Evolutionary conservation across 2,329 filamentous ascomycete genomes (phyloP).

Genomic region (Epichloe glyceriae): DNA sequence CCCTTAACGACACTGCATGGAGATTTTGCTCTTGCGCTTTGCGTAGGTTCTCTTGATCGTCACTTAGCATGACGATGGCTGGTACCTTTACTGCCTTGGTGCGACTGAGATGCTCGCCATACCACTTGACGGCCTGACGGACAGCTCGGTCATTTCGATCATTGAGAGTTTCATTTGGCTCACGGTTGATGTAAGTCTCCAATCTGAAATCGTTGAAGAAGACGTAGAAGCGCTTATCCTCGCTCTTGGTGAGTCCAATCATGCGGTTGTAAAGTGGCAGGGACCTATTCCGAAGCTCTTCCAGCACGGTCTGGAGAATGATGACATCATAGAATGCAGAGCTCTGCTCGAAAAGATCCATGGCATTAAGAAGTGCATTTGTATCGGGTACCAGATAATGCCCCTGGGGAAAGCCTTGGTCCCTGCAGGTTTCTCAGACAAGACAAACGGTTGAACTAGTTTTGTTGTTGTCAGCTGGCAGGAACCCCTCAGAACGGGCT

Average conservation of each 20-base stretch:
- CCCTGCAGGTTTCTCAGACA: conserved; percentile 77
- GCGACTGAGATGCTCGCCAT: conserved; percentile 63
- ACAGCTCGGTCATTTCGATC: conserved; percentile 93
- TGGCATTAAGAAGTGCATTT: conserved; percentile 86
- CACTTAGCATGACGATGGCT: conserved; percentile 81
- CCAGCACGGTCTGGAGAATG: conserved; percentile 87
- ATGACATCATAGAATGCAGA: conserved; percentile 94
- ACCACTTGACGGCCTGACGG: conserved; percentile 78
- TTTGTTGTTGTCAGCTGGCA: background rate
- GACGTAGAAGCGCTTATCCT: conserved; percentile 94
- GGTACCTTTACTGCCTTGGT: conserved; percentile 52
- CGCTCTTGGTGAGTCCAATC: conserved; percentile 80
- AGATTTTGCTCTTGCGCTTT: conserved; percentile 69
- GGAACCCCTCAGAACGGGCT: no score
- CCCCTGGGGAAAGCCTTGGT: conserved; percentile 73
- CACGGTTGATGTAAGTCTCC: conserved; percentile 73
- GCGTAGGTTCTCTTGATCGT: conserved; percentile 75
- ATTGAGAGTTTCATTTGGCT: conserved; percentile 76
- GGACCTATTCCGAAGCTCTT: conserved; percentile 89
- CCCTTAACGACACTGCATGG: conserved; percentile 51
- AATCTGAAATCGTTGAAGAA: conserved; percentile 98
- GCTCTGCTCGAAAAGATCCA: conserved; percentile 92
- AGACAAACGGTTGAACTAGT: conserved; percentile 66
- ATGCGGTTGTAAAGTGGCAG: conserved; percentile 90
- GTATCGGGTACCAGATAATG: conserved; percentile 95